These are phyloP conservation scores for Tylopilus felleus DNA, from an alignment of 768 basidiomycete species.

Conservation along the genomic window DNA sequence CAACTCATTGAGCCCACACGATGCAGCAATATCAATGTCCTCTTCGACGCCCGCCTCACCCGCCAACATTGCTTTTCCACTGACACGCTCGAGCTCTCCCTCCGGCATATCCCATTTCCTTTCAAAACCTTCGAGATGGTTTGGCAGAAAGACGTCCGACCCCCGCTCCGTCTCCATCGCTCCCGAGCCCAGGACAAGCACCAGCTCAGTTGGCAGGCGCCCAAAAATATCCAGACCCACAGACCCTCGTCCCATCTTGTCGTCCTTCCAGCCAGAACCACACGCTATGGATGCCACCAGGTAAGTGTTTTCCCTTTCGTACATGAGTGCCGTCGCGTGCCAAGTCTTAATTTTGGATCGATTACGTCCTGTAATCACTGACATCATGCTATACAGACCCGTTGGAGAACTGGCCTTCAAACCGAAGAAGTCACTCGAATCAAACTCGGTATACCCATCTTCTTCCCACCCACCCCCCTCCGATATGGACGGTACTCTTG, in stretches of 20 bases:
- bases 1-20: constrained; percentile 40
- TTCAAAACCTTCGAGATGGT: constrained; percentile 70
- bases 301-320: constrained; percentile 38
- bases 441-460: constrained; percentile 32
- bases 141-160: constrained; percentile 55
- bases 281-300: constrained; percentile 48
- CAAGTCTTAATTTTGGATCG: not conserved
- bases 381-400: constrained; percentile 44
- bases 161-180: constrained; percentile 41
- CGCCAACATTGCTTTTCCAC: constrained; percentile 37
- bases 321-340: constrained; percentile 3
- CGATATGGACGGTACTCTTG: constrained; percentile 39
- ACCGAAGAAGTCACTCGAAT: constrained; percentile 43
- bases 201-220: constrained; percentile 51
- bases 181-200: constrained; percentile 49
- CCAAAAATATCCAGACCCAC: constrained; percentile 84
- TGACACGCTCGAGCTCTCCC: constrained; percentile 60
- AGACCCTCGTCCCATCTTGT: constrained; percentile 72
- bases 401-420: constrained; percentile 59
- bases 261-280: constrained; percentile 42
- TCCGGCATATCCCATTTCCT: constrained; percentile 62
- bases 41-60: constrained; percentile 31
- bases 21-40: constrained; percentile 18
- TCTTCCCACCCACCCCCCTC: constrained; percentile 31
- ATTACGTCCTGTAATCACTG: constrained; percentile 15